Evolutionary conservation across 306 rosid species (phyloP).

Genomic region (Cicer cuneatum): DNA sequence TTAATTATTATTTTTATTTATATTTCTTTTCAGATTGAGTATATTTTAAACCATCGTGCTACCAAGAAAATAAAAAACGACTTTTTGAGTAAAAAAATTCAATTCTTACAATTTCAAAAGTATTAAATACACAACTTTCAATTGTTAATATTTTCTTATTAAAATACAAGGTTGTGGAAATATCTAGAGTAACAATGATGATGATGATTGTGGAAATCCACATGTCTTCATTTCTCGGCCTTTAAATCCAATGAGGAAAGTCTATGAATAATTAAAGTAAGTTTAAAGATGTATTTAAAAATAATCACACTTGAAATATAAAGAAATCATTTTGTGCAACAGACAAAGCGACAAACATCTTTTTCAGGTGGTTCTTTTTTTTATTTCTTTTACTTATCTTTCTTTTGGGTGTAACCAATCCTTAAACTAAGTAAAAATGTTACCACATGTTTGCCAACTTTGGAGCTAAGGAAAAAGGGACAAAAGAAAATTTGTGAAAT

Average conservation of each 20-base stretch:
- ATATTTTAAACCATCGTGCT: too few species aligned
- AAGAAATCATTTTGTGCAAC: conserved; percentile 37
- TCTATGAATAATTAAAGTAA: conserved; percentile 40
- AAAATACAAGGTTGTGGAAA: conserved; percentile 44
- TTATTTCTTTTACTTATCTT: conserved; percentile 43
- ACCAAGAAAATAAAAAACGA: too few species aligned
- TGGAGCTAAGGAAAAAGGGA: conserved; percentile 13
- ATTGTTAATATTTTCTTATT: neutral
- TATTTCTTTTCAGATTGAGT: too few species aligned
- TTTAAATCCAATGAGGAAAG: conserved; percentile 27
- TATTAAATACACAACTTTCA: too few species aligned
- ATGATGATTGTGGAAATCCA: conserved; percentile 51
- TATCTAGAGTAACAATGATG: conserved; percentile 31
- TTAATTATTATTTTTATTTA: too few species aligned
- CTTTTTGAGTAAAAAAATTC: too few species aligned
- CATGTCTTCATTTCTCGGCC: conserved; percentile 46
- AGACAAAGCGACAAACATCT: conserved; percentile 49
- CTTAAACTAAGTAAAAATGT: conserved; percentile 39
- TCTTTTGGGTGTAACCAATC: conserved; percentile 33
- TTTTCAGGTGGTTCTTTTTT: conserved; percentile 53
- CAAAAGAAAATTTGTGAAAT: conserved; percentile 1
- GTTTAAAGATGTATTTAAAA: conserved; percentile 31
- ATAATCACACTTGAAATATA: conserved; percentile 35
- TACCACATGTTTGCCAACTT: conserved; percentile 21
- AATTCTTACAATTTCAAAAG: too few species aligned